Percentiles rank a stretch among this genome's conserved stretches.
Evolutionary conservation across 257 asterid species (phyloP).

Genomic region (Nicotiana benthamiana): DNA sequence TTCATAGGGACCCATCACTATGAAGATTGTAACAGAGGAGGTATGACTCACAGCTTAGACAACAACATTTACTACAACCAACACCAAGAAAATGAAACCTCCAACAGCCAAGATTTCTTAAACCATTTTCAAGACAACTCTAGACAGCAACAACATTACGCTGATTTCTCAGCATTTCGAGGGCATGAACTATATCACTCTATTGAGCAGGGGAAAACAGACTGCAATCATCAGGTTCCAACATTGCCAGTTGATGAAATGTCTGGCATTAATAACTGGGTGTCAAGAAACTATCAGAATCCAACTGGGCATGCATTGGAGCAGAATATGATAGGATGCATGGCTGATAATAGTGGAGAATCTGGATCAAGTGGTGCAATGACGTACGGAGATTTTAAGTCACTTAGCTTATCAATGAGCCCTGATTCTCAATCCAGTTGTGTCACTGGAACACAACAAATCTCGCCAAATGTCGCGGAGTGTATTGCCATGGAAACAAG

Average conservation of each 20-base stretch:
- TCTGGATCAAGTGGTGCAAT: constrained; percentile 32
- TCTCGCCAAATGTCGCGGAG: constrained; percentile 37
- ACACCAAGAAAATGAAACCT: constrained; percentile 24
- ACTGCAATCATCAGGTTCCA: constrained; percentile 27
- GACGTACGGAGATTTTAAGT: constrained; percentile 69
- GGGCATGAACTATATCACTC: constrained; percentile 36
- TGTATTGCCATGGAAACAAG: constrained; percentile 44
- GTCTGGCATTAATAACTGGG: constrained; percentile 50
- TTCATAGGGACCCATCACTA: constrained; percentile 71
- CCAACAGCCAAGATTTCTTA: constrained; percentile 37
- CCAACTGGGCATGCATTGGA: constrained; percentile 23
- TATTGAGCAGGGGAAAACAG: constrained; percentile 19
- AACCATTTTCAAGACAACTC: constrained; percentile 31
- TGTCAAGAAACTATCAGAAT: constrained; percentile 32
- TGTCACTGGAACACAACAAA: constrained; percentile 50
- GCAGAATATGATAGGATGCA: constrained; percentile 30
- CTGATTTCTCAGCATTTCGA: constrained; percentile 34
- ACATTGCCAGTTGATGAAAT: constrained; percentile 33
- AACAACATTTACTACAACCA: constrained; percentile 65
- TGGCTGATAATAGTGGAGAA: constrained; percentile 31
- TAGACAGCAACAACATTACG: constrained; percentile 32
- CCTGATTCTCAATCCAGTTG: constrained; percentile 94
- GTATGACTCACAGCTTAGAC: constrained; percentile 66
- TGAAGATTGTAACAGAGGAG: constrained; percentile 43
- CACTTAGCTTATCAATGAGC: constrained; percentile 83